These are phyloP conservation scores for Pichia rugopelliculosa DNA, from an alignment of 805 yeast genomes.

Conservation along the genomic window DNA sequence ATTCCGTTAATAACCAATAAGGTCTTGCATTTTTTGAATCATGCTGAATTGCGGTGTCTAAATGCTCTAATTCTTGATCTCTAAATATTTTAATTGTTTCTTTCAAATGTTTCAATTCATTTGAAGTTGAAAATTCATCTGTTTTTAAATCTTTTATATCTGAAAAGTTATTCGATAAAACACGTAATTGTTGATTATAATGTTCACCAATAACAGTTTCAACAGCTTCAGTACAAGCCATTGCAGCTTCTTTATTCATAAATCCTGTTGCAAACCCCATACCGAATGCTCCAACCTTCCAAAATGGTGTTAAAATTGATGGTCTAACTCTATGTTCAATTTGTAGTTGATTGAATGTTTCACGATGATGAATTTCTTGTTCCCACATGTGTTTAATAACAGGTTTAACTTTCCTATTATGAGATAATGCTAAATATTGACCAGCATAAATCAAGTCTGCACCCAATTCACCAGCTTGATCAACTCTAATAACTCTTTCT, in stretches of 20 bases:
- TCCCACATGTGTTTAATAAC: constrained; percentile 95
- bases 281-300: constrained; percentile 86
- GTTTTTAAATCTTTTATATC: constrained; percentile 32
- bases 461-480: constrained; percentile 97
- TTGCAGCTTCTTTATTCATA: constrained; percentile 90
- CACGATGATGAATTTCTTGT: constrained; percentile 87
- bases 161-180: constrained; percentile 59
- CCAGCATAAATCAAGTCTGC: constrained; percentile 92
- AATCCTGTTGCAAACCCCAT: constrained; percentile 85
- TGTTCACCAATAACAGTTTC: constrained; percentile 97
- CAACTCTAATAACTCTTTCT: constrained; percentile 77
- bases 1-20: constrained; percentile 80
- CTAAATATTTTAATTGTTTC: constrained; percentile 66
- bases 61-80: constrained; percentile 92
- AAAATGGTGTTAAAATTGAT: constrained; percentile 80
- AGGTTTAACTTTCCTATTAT: constrained; percentile 68
- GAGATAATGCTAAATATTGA: constrained; percentile 69
- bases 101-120: constrained; percentile 53
- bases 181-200: constrained; percentile 83
- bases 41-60: constrained; percentile 85
- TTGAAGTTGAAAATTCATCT: constrained; percentile 30
- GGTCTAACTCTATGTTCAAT: constrained; percentile 79
- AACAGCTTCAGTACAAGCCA: constrained; percentile 99
- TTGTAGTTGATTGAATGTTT: constrained; percentile 76
- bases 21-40: constrained; percentile 94